Base-by-base conservation (phyloP, 2,329 filamentous ascomycete genomes). In the Phoma herbarum region DNA sequence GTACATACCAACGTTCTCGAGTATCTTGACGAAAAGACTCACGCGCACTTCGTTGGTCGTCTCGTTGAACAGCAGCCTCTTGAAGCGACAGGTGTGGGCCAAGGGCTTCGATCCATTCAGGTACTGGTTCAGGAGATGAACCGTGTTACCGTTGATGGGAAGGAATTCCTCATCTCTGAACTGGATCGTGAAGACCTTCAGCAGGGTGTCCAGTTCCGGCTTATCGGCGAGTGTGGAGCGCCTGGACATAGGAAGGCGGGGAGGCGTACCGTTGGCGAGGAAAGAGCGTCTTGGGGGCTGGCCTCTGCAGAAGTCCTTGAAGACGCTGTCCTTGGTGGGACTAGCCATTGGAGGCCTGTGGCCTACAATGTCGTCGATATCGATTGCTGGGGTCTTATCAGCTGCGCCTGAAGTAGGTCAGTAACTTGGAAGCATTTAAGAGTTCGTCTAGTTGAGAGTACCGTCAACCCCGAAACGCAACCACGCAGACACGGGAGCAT, bases 61-160 rank as follows among this genome's bases (percentile, higher is more conserved):
- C 4, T 43, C 35, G 41, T 47, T 61, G 43, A 70, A 53, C 11
- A 67, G 23, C 33, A 70, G 41, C 26, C 54, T 54, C 23, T 52
- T 31, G 39, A 67, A 70, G n/a, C 62, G 41, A 20, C 28, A 53
- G 14, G 28, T 42, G 14, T 66, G 31, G 3, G 62, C 61, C 23
- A 67, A 28, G 2, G 66, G 62, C 44, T 63, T 63, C 5, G 41
- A 35, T 3, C 62, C 62, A 12, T 62, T 66, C n/a, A 50, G 57
- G 51, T 59, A 61, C 9, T 51, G 46, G 0, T 56, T 60, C 1
- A 70, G 42, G 4, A 12, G 48, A 18, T 51, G 54, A 3, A 67
- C n/a, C 0, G 53, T 64, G 23, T 28, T 10, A 0, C 42, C 23
- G 14, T 60, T 46, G 7, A 70, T 46, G 2, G 62, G 64, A 10